Conservation (phyloP, 192 early-diverging fungal genomes). For the Entomortierella parvispora region DNA sequence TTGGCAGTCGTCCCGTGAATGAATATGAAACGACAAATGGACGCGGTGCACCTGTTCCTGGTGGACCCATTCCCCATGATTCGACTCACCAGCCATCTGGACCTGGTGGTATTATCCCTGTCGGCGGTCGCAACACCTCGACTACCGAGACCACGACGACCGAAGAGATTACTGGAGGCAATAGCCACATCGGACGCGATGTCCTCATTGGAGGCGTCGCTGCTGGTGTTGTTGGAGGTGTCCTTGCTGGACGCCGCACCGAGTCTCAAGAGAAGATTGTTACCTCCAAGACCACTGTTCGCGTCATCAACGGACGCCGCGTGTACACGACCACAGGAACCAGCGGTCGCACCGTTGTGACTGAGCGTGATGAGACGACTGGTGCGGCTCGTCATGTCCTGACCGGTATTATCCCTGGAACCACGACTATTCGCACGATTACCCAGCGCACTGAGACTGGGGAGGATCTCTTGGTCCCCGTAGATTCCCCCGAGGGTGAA, state of each 20-base stretch:
- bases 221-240: slow-evolving; percentile 24
- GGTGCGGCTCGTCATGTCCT: slow-evolving; percentile 31
- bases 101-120: slow-evolving; percentile 30
- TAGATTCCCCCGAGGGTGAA: slow-evolving; percentile 42
- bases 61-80: slow-evolving; percentile 20
- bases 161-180: slow-evolving; percentile 3
- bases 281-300: slow-evolving; percentile 43
- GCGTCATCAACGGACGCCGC: slow-evolving; percentile 27
- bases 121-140: slow-evolving; percentile 4
- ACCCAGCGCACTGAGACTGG: slow-evolving; percentile 40
- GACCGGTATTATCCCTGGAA: slow-evolving; percentile 27
- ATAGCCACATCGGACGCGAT: not conserved
- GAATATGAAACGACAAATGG: slow-evolving; percentile 6
- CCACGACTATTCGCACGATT: slow-evolving; percentile 41
- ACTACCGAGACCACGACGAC: slow-evolving; percentile 8
- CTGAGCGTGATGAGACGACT: slow-evolving; percentile 33
- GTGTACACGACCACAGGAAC: slow-evolving; percentile 48
- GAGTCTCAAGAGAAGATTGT: slow-evolving; percentile 7
- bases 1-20: slow-evolving; percentile 8
- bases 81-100: slow-evolving; percentile 25
- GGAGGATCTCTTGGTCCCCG: slow-evolving; percentile 42
- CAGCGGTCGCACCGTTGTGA: slow-evolving; percentile 40
- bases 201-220: slow-evolving; percentile 7
- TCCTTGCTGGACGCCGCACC: slow-evolving; percentile 12
- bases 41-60: slow-evolving; percentile 22